phyloP scores from a whole-genome alignment of 805 yeast species.

The Metschnikowia rubicola region DNA sequence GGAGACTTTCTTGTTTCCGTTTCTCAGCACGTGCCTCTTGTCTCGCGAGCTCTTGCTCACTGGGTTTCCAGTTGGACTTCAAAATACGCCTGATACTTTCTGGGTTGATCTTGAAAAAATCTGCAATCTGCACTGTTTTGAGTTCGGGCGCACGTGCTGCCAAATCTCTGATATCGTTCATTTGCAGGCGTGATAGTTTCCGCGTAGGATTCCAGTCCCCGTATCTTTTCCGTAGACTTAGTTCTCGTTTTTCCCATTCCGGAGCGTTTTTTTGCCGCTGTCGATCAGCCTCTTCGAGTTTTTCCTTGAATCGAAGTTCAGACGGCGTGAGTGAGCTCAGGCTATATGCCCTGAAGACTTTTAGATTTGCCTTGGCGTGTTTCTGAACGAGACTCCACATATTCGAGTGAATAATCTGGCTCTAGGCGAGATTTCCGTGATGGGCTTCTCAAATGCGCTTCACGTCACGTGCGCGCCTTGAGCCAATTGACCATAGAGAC shows the following conservation, averaged over 20 bases:
- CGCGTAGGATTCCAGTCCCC: conserved; percentile 68
- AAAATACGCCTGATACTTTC: conserved; percentile 80
- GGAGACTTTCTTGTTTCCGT: conserved; percentile 16
- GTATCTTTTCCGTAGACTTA: conserved; percentile 59
- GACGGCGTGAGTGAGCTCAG: conserved; percentile 5
- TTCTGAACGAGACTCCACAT: conserved; percentile 5
- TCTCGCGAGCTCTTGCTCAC: conserved; percentile 45
- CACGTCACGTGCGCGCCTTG: background rate
- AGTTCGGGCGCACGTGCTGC: conserved; percentile 59
- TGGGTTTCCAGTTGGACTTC: conserved; percentile 74
- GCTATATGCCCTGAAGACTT: background rate
- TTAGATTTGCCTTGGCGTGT: background rate
- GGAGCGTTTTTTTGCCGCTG: conserved; percentile 40
- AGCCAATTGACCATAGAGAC: too few species aligned
- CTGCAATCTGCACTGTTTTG: conserved; percentile 55
- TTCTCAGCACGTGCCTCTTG: conserved; percentile 50
- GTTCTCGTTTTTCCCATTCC: conserved; percentile 70
- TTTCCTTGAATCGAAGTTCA: conserved; percentile 16
- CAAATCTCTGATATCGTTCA: conserved; percentile 58
- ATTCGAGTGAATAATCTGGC: background rate
- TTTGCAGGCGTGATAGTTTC: conserved; percentile 63
- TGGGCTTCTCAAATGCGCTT: too few species aligned
- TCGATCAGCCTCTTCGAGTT: conserved; percentile 20
- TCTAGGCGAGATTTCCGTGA: background rate
- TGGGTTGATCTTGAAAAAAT: conserved; percentile 67